A percentile compares a stretch with the other conserved stretches of the same genome.
Evolutionary conservation across 352 stramenopile species (phyloP).

Genomic region (Globisporangium perplexum): DNA sequence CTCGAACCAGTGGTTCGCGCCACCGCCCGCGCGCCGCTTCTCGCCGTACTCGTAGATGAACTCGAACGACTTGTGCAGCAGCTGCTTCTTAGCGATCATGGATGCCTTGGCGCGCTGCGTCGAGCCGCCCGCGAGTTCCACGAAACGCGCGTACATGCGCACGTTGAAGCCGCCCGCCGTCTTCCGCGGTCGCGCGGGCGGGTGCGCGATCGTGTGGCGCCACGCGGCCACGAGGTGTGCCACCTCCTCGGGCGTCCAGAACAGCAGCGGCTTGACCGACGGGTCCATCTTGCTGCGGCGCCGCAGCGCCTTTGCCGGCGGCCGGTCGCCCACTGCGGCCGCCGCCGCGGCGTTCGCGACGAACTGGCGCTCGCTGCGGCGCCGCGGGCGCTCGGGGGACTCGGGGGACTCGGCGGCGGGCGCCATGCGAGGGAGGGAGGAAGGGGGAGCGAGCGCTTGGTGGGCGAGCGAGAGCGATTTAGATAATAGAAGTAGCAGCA

Average conservation of each 20-base stretch:
- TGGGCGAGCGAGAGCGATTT: no score
- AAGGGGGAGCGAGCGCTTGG: no score
- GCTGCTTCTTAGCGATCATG: constrained; percentile 12
- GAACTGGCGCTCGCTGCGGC: constrained; percentile 9
- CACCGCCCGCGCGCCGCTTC: no score
- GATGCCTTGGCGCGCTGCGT: constrained; percentile 4
- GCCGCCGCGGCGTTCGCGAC: neutral
- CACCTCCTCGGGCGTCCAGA: constrained; percentile 12
- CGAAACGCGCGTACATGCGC: constrained; percentile 8
- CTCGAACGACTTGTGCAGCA: constrained; percentile 12
- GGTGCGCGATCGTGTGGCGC: constrained; percentile 7
- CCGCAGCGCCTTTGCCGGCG: constrained; percentile 1
- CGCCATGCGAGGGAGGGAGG: neutral
- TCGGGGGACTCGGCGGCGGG: no score
- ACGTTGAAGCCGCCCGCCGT: constrained; percentile 9
- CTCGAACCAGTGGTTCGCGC: constrained; percentile 9
- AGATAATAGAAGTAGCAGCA: no score
- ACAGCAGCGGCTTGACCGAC: constrained; percentile 11
- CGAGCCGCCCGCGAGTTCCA: constrained; percentile 6
- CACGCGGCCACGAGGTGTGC: constrained; percentile 8
- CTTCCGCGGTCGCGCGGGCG: neutral
- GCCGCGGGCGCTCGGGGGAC: neutral
- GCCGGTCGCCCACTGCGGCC: no score
- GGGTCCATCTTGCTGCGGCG: constrained; percentile 14
- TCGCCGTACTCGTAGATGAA: constrained; percentile 11